A percentile compares a stretch with the other conserved stretches of the same genome.
phyloP scores from a whole-genome alignment of 768 basidiomycete species.

The Tulasnella sp. region DNA sequence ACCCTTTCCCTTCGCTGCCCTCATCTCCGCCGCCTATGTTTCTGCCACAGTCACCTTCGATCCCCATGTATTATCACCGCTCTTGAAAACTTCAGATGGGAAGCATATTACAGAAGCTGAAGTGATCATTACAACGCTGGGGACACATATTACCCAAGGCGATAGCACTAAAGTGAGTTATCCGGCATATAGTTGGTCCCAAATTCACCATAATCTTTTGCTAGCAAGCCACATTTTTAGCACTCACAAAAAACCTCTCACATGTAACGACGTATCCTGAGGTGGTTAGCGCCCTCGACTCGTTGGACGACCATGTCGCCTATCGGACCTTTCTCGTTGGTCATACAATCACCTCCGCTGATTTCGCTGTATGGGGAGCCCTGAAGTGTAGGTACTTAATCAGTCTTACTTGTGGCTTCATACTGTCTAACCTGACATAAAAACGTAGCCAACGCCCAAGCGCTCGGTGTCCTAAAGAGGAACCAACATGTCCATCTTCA shows the following conservation, averaged over 20 bases:
- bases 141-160: slow-evolving; percentile 30
- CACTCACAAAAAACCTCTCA: slow-evolving; percentile 48
- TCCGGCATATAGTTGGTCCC: too few relatives aligned
- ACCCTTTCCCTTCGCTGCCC: slow-evolving; percentile 67
- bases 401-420: slow-evolving; percentile 7
- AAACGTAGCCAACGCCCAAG: slow-evolving; percentile 54
- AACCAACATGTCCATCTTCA: slow-evolving; percentile 68
- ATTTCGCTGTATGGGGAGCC: slow-evolving; percentile 81
- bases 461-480: slow-evolving; percentile 75
- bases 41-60: slow-evolving; percentile 39
- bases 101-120: slow-evolving; percentile 45
- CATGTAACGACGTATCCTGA: slow-evolving; percentile 50
- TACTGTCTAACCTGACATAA: background rate
- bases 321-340: slow-evolving; percentile 79
- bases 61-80: slow-evolving; percentile 22
- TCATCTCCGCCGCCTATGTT: slow-evolving; percentile 52
- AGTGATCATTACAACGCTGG: slow-evolving; percentile 53
- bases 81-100: slow-evolving; percentile 28
- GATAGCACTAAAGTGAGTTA: slow-evolving; percentile 50
- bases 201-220: too few relatives aligned
- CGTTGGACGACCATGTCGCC: slow-evolving; percentile 82
- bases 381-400: slow-evolving; percentile 50
- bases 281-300: slow-evolving; percentile 56
- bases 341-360: slow-evolving; percentile 67
- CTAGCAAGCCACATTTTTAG: slow-evolving; percentile 51